Evolutionary conservation across 495 filamentous ascomycete species (phyloP).

Genomic region (Xylaria venustula): DNA sequence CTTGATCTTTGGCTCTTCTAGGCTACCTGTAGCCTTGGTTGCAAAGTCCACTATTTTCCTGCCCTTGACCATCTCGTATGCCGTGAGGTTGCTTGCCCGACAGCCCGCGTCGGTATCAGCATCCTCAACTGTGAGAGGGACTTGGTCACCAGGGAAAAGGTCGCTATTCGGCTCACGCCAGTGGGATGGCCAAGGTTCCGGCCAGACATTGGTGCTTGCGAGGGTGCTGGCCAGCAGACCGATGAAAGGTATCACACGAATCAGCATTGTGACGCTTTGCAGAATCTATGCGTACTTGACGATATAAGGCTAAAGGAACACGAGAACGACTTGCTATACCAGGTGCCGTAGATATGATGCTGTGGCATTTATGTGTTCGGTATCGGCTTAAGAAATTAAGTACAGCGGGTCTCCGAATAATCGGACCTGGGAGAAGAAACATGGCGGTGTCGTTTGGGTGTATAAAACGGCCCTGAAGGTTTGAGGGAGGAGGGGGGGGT

Average conservation of each 20-base stretch:
- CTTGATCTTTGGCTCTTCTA: slow-evolving; percentile 13
- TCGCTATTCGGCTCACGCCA: not conserved
- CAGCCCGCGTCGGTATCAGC: not conserved
- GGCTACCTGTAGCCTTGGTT: not conserved
- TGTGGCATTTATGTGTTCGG: not conserved
- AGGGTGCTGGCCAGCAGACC: not conserved
- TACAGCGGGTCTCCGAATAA: not conserved
- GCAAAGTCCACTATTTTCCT: slow-evolving; percentile 5
- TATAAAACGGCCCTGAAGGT: not conserved
- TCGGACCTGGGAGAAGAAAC: not conserved
- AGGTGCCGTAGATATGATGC: not conserved
- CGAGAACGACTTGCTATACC: not conserved
- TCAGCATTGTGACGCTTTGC: not conserved
- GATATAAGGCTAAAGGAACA: not conserved
- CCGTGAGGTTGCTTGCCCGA: not conserved
- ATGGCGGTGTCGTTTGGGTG: not conserved
- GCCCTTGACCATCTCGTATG: not conserved
- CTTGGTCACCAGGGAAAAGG: not conserved
- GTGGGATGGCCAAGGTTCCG: not conserved
- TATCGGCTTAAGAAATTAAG: not conserved
- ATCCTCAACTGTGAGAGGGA: not conserved
- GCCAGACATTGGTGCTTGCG: not conserved
- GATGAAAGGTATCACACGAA: not conserved
- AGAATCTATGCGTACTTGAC: not conserved
- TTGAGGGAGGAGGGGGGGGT: not conserved